Base-by-base conservation (phyloP, 495 filamentous ascomycete species). In the Tuber microsphaerosporum region DNA sequence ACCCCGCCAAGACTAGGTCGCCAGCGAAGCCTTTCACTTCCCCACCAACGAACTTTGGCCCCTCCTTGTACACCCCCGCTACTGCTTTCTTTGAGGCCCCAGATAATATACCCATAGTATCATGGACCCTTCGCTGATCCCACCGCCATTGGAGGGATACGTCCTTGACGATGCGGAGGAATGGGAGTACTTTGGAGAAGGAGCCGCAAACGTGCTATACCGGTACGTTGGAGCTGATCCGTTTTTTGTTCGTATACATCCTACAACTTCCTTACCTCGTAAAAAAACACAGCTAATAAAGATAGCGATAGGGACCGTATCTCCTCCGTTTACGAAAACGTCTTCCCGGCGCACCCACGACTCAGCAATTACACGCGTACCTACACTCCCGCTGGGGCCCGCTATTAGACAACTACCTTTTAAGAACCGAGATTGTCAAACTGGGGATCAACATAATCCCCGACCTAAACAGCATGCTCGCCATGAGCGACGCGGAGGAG, bases 161-260 rank as follows among this genome's bases (percentile, higher is more conserved):
- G 71, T 75, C 45, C 78, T 82, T 19, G 79, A 82, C 43, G 78
- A 80, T 43, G 74, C 81, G 16, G 75, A 74, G 56, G 78, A 82
- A 5, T 82, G 81, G 81, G 75, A 79, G 42, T 82, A 82, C 78
- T 81, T 82, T 48, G 56, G 71, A 39, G 90, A 91, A 81, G 90
- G 90, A n/a, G 89, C 88, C 69, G 88, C 89, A 71, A 91, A 91
- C 81, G 84, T 89, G 79, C 87, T 91, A 77, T 91, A 89, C 81
- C 86, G 87, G 45, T 88, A 89, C 75, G 73, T 79, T 51, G 80
- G 80, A 72, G 74, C 83, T 82, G 70, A 79, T 84, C 37, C 82
- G 82, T 56, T 79, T 82, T 51, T 78, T 78, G 69, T 79, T 77
- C 74, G 75, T 84, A 17, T 71, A 76, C 82, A 81, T 44, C 82